Percentiles rank a stretch among this genome's conserved stretches.
phyloP scores from a whole-genome alignment of 306 rosid species.

The Malus domestica region DNA sequence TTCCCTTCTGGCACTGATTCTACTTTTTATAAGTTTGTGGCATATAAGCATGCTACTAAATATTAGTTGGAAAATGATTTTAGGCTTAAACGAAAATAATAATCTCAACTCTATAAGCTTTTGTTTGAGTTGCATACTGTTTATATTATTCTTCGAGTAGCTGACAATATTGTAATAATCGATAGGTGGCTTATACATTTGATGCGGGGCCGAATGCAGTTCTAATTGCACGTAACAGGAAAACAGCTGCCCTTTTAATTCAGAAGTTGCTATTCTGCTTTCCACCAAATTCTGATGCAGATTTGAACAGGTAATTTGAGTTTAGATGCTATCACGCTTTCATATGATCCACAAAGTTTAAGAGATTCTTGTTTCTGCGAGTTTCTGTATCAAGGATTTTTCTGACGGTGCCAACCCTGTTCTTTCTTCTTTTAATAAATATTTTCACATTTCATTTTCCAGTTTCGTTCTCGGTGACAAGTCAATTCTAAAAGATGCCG shows the following conservation, averaged over 20 bases:
- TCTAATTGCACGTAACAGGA: constrained; percentile 73
- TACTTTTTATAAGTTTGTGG: neutral
- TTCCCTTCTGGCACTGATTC: neutral
- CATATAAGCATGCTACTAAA: neutral
- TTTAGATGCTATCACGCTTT: neutral
- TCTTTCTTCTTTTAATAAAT: neutral
- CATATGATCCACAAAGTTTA: neutral
- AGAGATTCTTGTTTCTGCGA: neutral
- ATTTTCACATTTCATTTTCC: constrained; percentile 2
- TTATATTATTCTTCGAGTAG: neutral
- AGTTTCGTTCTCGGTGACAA: constrained; percentile 82
- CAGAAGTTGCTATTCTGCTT: constrained; percentile 83
- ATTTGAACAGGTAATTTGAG: constrained; percentile 54
- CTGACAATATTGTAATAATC: constrained; percentile 6
- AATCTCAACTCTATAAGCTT: neutral
- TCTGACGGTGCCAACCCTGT: neutral
- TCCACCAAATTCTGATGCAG: constrained; percentile 74
- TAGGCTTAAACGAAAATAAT: neutral
- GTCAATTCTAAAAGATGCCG: constrained; percentile 80
- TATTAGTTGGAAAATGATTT: neutral
- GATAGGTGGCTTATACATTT: constrained; percentile 94
- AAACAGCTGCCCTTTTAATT: constrained; percentile 74
- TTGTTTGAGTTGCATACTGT: neutral
- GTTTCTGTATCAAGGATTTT: constrained; percentile 5
- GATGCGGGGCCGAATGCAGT: constrained; percentile 99